These are phyloP conservation scores for Fusarium sacchari DNA, from an alignment of 2,329 filamentous ascomycete genomes.

Conservation along the genomic window DNA sequence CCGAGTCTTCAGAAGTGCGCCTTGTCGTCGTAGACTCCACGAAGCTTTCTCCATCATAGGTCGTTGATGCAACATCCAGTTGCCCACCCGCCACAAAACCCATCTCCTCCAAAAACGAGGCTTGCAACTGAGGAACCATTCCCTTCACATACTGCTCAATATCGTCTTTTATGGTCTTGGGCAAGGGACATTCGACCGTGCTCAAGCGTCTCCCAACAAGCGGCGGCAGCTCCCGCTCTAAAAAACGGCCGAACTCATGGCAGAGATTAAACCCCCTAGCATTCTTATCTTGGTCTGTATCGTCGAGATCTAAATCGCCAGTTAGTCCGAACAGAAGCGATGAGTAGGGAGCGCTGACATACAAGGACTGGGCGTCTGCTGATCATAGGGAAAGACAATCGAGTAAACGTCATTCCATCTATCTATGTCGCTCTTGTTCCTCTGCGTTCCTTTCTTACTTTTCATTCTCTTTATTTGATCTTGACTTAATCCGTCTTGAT, in stretches of 20 bases:
- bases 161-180: neutral
- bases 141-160: neutral
- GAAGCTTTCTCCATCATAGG: neutral
- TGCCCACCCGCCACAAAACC: neutral
- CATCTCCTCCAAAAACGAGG: neutral
- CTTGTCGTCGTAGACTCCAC: neutral
- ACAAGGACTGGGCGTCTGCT: neutral
- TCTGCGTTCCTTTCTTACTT: neutral
- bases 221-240: rapidly evolving
- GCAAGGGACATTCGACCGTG: rapidly evolving
- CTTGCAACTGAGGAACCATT: rapidly evolving
- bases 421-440: rapidly evolving
- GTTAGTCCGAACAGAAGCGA: neutral
- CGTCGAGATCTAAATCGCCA: neutral
- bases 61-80: neutral
- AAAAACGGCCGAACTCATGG: neutral
- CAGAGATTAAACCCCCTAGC: neutral
- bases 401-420: neutral
- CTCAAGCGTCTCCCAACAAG: rapidly evolving
- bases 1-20: neutral
- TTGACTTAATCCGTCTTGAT: neutral
- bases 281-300: rapidly evolving
- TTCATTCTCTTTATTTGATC: rapidly evolving
- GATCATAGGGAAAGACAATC: rapidly evolving
- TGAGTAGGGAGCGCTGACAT: neutral